Base-by-base conservation (phyloP, 352 stramenopile species). In the Pythium plurisporium region DNA sequence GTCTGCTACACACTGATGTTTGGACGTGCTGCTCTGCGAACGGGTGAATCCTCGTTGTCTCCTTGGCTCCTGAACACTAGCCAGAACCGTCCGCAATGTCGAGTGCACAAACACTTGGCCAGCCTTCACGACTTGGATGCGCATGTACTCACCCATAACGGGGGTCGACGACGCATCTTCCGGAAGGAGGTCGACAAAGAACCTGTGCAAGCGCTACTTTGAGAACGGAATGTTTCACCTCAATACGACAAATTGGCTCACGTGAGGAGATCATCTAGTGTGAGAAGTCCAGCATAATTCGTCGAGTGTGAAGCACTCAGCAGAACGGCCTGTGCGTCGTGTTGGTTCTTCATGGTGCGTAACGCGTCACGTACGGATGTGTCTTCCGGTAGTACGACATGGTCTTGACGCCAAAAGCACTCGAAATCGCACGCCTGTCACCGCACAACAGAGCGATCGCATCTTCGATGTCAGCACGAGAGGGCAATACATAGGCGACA, bases 401-500 rank as follows among this genome's bases (percentile, higher is more conserved):
- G 62, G 15, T 65, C 41, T 37, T 87, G 67, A 4, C 56, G 62
- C 74, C 76, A 89, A 38, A 82, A 80, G 31, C 59, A 66, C 1
- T 47, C 26, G 19, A 76, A 76, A 40, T 85, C 67, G 25, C 55
- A 56, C 9, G 67, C 73, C 79, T 87, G 33, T 20, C 10, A 40
- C 27, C 5, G 30, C 25, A 52, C 38, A 25, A 23, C 2, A 14
- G 38, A n/a, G n/a, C n/a, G n/a, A n/a, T n/a, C n/a, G n/a, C n/a
- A n/a, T n/a, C n/a, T n/a, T n/a, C n/a, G n/a, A n/a, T n/a, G n/a
- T n/a, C n/a, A n/a, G n/a, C n/a, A n/a, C n/a, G n/a, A n/a, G n/a
- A n/a, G n/a, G n/a, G n/a, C n/a, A n/a, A n/a, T n/a, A n/a, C n/a
- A n/a, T 30, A 46, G 40, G 29, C 9, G 26, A 29, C 19, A 15